Base-by-base conservation (phyloP, 352 stramenopile genomes). In the Phytophthora europaea region DNA sequence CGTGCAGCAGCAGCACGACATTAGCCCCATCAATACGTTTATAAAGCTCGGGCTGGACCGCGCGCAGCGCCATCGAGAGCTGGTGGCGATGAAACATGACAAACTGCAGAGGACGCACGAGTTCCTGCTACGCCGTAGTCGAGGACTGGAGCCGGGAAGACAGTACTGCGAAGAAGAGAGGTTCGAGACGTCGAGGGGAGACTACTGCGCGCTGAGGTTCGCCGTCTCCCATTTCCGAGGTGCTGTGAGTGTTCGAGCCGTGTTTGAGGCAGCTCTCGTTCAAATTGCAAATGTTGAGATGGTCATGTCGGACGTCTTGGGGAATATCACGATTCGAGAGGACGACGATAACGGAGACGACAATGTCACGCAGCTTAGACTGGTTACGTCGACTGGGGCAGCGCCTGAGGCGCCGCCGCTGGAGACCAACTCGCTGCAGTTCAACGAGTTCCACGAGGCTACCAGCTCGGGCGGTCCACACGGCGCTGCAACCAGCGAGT, bases 241-340 rank as follows among this genome's bases (percentile, higher is more conserved):
- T 10, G 53, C 58, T 0, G 20, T 22, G 0, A 84, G 67, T 36
- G 67, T 88, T 5, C 67, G 70, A 7, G 61, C 68, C 1, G 81
- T 86, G 36, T 85, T 81, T 48, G 81, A 88, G 15, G 68, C 70
- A 4, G 67, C 83, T 8, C 61, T 80, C 3, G 79, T 78, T 47
- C 75, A 82, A 43, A 72, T 76, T 22, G 65, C 69, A 26, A 85
- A 88, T 45, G 77, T 86, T 13, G 78, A 88, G 58, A 85, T 88
- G 76, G 76, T 63, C 59, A 79, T 85, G 56, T 84, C 78, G 26
- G 81, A 88, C 47, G 62, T 76, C 31, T 56, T 86, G 31, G 79
- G 76, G 16, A 82, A 73, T 52, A 81, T 86, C 28, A 86, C 78
- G 23, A 74, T 87, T 36, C 76, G 80, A n/a, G 78, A 85, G 38